Evolutionary conservation across 352 stramenopile species (phyloP), one percentile per base, ranked within the genome.

Genomic region (Phytophthora foliorum): DNA sequence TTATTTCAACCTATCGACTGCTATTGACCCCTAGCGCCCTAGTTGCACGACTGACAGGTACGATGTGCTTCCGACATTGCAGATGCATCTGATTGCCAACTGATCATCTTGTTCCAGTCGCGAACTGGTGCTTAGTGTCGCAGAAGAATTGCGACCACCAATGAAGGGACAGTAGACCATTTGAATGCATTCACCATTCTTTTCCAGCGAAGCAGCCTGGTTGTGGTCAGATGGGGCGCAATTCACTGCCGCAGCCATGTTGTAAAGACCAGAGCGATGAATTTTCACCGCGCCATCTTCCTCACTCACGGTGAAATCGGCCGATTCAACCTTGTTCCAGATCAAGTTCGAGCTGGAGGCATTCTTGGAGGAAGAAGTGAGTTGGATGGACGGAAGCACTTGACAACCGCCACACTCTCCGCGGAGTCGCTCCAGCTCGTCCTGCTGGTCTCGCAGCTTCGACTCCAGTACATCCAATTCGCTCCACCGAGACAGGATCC

Each of bases 391-490:
- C n/a, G 39, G 39, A 44, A 22, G 38, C 17, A 8, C 17, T 44
- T 22, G 38, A 22, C 14, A 10, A 44, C 3, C 38, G 38, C 21
- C 7, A 14, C 10, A 11, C 7, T 44, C 38, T 9, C 27, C 29
- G n/a, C 34, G 51, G 8, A 58, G 32, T 36, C 5, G 11, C 17
- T 46, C 51, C 10, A 63, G 7, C 32, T 56, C 57, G 11, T 57
- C 44, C 21, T 64, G 57, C 34, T 55, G 41, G 24, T 64, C 57
- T 17, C 24, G n/a, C 21, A 64, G 3, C 45, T 52, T 55, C 17
- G 57, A 55, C 21, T 64, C 57, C 45, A 64, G 21, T 4, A 56
- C 14, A 29, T 64, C n/a, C 57, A 13, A 64, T 64, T n/a, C 57
- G n/a, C 21, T 22, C 22, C n/a, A 64, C 31, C 13, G 45, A 22